Conservation (phyloP, 1,284 basidiomycete genomes). For the Cutaneotrichosporon cutaneum region DNA sequence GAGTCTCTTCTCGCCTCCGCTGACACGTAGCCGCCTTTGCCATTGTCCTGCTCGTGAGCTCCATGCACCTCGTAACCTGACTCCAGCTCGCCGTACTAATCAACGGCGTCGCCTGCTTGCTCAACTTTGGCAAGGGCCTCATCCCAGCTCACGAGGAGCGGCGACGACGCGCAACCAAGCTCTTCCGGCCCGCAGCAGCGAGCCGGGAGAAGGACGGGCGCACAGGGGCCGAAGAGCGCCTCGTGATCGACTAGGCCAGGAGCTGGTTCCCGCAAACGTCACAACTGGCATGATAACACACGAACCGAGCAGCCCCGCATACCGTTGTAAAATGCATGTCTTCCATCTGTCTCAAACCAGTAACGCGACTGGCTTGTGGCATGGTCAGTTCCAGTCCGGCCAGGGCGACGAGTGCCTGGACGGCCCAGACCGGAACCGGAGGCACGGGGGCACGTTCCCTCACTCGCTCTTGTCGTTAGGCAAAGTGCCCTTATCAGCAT, state of each 20-base stretch:
- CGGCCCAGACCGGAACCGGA: background rate
- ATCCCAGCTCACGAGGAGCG: constrained; percentile 30
- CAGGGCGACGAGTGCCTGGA: background rate
- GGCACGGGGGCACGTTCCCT: background rate
- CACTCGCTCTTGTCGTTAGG: background rate
- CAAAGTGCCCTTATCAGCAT: background rate
- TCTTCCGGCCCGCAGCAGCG: background rate
- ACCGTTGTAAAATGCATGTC: no score
- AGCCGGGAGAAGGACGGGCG: background rate
- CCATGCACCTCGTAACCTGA: background rate
- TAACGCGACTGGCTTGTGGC: background rate
- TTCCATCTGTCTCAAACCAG: background rate
- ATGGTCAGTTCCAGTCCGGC: background rate
- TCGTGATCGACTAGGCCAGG: constrained; percentile 3
- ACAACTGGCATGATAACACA: background rate
- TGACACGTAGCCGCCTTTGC: constrained; percentile 36
- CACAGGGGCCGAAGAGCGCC: background rate
- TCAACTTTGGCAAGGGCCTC: constrained; percentile 42
- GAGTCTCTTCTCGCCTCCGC: constrained; percentile 4
- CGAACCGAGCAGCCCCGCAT: no score
- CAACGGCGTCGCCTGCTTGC: constrained; percentile 36
- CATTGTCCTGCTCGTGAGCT: constrained; percentile 36
- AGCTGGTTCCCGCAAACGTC: background rate
- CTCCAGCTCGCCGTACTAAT: constrained; percentile 31
- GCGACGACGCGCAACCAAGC: background rate